phyloP scores from a whole-genome alignment of 257 asterid genomes.

The Linderniella brevidens region DNA sequence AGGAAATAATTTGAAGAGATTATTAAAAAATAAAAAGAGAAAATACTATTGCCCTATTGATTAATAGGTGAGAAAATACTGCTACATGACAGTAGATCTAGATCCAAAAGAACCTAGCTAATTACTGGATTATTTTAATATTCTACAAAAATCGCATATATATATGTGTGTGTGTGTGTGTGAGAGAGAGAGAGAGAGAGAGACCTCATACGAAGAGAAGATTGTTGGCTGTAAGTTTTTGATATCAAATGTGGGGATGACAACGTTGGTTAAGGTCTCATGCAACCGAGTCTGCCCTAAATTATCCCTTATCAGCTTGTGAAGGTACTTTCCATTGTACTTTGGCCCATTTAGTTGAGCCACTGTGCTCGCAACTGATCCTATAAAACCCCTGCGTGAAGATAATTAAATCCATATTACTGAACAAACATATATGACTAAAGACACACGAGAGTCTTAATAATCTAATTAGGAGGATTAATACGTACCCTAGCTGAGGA shows the following conservation, averaged over 20 bases:
- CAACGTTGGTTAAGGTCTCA: slow-evolving; percentile 33
- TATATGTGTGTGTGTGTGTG: too few species aligned
- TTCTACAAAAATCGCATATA: too few species aligned
- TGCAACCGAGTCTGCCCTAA: slow-evolving; percentile 25
- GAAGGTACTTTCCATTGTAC: slow-evolving; percentile 32
- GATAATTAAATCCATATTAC: neutral
- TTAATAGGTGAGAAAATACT: neutral
- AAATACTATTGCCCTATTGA: neutral
- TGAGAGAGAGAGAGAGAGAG: too few species aligned
- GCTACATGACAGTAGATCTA: too few species aligned
- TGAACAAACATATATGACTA: neutral
- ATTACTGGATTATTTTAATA: too few species aligned
- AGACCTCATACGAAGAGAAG: slow-evolving; percentile 40
- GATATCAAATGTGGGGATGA: slow-evolving; percentile 41
- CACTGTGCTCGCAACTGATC: slow-evolving; percentile 13
- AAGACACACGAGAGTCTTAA: too few species aligned
- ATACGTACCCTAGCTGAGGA: slow-evolving; percentile 15
- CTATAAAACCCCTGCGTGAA: slow-evolving; percentile 18
- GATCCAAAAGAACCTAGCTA: too few species aligned
- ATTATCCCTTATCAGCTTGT: slow-evolving; percentile 14
- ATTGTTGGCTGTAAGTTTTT: slow-evolving; percentile 27
- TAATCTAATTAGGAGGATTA: neutral
- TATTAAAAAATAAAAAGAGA: neutral
- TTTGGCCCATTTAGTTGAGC: slow-evolving; percentile 18
- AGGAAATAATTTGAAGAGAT: neutral